Conservation (phyloP, 2,329 filamentous ascomycete species). For the Colletotrichum orchidophilum region DNA sequence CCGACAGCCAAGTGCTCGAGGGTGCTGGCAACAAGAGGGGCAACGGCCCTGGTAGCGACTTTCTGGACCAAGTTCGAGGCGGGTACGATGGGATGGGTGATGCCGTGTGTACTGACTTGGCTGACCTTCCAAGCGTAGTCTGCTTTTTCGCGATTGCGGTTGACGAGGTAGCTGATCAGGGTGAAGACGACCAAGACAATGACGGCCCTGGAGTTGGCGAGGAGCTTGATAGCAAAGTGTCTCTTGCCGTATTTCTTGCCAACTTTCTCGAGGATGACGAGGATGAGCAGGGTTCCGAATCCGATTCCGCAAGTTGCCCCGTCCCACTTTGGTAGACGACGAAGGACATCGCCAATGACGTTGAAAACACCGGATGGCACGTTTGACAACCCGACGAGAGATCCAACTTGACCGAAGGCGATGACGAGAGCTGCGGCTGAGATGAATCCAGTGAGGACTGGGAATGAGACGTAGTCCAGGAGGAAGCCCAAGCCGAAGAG, state of each 20-base stretch:
- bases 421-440: constrained; percentile 74
- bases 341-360: constrained; percentile 28
- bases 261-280: constrained; percentile 66
- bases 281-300: constrained; percentile 64
- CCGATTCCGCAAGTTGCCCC: constrained; percentile 76
- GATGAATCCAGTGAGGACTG: constrained; percentile 73
- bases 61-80: constrained; percentile 42
- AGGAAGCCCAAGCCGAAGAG: constrained; percentile 72
- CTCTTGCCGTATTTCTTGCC: constrained; percentile 69
- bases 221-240: constrained; percentile 65
- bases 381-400: constrained; percentile 63
- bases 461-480: constrained; percentile 73
- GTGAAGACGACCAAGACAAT: constrained; percentile 70
- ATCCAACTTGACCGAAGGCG: constrained; percentile 69
- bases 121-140: constrained; percentile 67
- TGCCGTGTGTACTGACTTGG: constrained; percentile 64
- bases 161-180: constrained; percentile 70
- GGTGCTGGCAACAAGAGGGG: constrained; percentile 68
- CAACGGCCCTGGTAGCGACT: constrained; percentile 63
- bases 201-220: constrained; percentile 69
- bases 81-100: constrained; percentile 59
- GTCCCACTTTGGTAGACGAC: constrained; percentile 46
- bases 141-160: constrained; percentile 57
- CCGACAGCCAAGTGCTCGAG: constrained; percentile 74
- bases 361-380: constrained; percentile 29